Evolutionary conservation across 768 basidiomycete species (phyloP).

Genomic region (Phanerochaete sordida): DNA sequence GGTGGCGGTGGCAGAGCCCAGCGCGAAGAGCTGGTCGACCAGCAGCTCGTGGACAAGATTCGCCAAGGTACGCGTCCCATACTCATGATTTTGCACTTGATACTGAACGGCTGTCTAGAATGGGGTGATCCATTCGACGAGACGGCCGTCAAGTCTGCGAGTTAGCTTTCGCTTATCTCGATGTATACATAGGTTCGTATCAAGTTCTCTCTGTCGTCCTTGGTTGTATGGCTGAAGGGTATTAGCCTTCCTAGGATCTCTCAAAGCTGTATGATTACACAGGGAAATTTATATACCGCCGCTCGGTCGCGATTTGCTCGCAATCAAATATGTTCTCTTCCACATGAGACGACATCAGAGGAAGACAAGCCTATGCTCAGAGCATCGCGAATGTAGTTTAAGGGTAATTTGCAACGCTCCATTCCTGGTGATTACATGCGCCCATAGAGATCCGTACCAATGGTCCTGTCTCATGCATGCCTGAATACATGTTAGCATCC

Average conservation of each 20-base stretch:
- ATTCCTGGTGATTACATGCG: too few relatives aligned
- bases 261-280: too few relatives aligned
- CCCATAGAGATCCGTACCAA: too few relatives aligned
- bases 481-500: too few relatives aligned
- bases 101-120: slow-evolving; percentile 15
- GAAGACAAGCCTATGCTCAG: too few relatives aligned
- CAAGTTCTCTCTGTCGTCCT: not conserved
- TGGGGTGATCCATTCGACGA: slow-evolving; percentile 31
- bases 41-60: slow-evolving; percentile 17
- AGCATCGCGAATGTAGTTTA: too few relatives aligned
- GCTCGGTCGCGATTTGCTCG: too few relatives aligned
- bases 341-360: too few relatives aligned
- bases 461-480: too few relatives aligned
- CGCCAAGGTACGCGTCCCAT: slow-evolving; percentile 14
- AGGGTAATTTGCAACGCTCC: too few relatives aligned
- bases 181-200: slow-evolving; percentile 1
- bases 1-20: not conserved
- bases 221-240: not conserved
- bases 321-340: too few relatives aligned
- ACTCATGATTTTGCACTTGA: not conserved
- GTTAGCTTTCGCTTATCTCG: not conserved
- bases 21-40: slow-evolving; percentile 24
- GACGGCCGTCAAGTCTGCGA: slow-evolving; percentile 19
- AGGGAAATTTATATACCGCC: not conserved
- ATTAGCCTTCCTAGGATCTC: not conserved